Percentiles rank a stretch among this genome's conserved stretches.
phyloP scores from a whole-genome alignment of 345 rosid genomes.

The Citropsis articulata region DNA sequence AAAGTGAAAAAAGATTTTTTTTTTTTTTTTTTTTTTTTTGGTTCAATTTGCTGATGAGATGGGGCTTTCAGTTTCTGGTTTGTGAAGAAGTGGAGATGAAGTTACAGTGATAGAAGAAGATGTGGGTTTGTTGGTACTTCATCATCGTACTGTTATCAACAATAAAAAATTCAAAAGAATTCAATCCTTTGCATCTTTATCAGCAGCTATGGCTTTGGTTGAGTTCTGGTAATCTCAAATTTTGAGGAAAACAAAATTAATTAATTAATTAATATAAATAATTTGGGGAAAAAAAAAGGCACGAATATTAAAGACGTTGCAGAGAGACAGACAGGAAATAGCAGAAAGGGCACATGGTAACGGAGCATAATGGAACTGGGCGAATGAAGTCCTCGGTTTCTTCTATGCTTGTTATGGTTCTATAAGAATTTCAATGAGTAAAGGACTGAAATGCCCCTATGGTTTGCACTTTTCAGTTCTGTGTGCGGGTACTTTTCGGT shows the following conservation, averaged over 20 bases:
- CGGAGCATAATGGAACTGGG: conserved; percentile 42
- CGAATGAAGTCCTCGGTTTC: conserved; percentile 40
- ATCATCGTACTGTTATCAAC: conserved; percentile 23
- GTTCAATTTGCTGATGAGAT: conserved; percentile 33
- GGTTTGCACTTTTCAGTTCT: not conserved
- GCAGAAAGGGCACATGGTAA: conserved; percentile 36
- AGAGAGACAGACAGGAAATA: conserved; percentile 11
- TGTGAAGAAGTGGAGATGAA: conserved; percentile 49
- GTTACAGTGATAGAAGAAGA: conserved; percentile 37
- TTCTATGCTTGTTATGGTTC: conserved; percentile 27
- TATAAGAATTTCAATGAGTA: not conserved
- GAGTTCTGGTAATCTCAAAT: conserved; percentile 3
- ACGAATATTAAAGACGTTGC: no score
- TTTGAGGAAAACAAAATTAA: not conserved
- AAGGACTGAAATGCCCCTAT: conserved; percentile 28
- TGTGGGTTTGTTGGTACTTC: conserved; percentile 43
- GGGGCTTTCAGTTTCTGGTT: conserved; percentile 51
- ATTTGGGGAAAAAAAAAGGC: not conserved
- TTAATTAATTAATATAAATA: not conserved
- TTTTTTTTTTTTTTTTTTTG: no score
- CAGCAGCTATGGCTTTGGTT: not conserved
- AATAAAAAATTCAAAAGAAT: not conserved
- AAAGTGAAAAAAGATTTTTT: no score
- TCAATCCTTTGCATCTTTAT: not conserved
- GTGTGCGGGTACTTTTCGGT: not conserved